Evolutionary conservation across 805 yeast species (phyloP), one percentile per base, ranked within the genome.

Genomic region (Saccharomycopsis schoenii): DNA sequence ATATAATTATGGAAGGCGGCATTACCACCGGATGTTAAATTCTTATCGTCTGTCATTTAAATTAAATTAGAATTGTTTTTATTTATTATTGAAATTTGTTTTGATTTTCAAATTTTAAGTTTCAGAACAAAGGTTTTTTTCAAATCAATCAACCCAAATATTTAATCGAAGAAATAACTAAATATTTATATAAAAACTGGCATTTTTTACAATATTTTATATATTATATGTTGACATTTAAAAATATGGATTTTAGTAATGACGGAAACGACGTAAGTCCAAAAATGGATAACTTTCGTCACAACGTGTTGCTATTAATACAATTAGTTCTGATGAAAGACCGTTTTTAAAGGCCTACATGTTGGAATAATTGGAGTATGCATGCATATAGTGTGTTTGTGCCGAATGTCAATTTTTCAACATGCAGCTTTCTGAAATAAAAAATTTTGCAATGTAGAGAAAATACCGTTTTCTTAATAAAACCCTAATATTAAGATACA

Each of bases 1-100:
- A 88, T 70, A 73, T 81, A 88, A 71, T 88, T 89, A 76, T 88
- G 92, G 82, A 88, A 88, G 59, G 94, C 94, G 64, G 89, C 83
- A 71, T 88, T 86, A 77, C 96, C 94, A 76, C 94, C 94, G 6
- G 17, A 56, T 15, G 60, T 60, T 19, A 57, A 39, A 19, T 51
- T 60, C 21, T 55, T 36, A 11, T 54, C 47, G 21, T 36, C 50
- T 47, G 60, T 40, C 58, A 56, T 57, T 17, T 15, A 15, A 2
- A 15, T 25, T 24, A 43, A 1, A 4, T 24, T 42, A 10, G 25
- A 29, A 29, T 29, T 40, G 39, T 5, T 3, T 39, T 39, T 56
- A 12, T 8, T 17, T 40, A 15, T 40, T 56, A 21, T n/a, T 40
- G 2, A 12, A 42, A n/a, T 42, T 10, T 6, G 24, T 42, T 12